Conservation (phyloP, 2,329 filamentous ascomycete genomes). For the Penicillium sp. region DNA sequence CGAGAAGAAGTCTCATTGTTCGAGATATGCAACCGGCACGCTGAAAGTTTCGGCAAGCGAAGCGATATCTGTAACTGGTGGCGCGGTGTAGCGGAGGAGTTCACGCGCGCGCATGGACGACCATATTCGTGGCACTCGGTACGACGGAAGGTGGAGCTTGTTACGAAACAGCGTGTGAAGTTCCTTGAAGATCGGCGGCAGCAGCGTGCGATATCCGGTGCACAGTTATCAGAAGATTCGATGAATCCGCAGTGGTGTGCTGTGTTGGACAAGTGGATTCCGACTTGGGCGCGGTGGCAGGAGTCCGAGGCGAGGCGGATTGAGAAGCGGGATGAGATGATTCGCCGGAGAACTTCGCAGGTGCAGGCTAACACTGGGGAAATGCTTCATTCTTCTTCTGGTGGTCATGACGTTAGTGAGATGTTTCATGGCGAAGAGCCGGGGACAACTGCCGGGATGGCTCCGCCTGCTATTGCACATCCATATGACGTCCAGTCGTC, state of each 20-base stretch:
- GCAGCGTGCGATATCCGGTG: slow-evolving; percentile 12
- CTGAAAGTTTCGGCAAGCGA: slow-evolving; percentile 38
- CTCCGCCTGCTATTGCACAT: not conserved
- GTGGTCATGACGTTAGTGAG: not conserved
- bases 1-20: slow-evolving; percentile 43
- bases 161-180: slow-evolving; percentile 43
- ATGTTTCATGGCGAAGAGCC: not conserved
- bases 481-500: slow-evolving; percentile 9
- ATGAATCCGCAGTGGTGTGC: slow-evolving; percentile 41
- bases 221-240: slow-evolving; percentile 21
- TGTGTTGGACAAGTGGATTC: slow-evolving; percentile 43
- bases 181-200: slow-evolving; percentile 31
- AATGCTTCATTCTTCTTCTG: not conserved
- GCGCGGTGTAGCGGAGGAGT: slow-evolving; percentile 40
- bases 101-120: slow-evolving; percentile 38
- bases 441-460: not conserved
- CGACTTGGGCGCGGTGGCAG: slow-evolving; percentile 42
- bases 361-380: not conserved
- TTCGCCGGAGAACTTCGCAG: slow-evolving; percentile 10
- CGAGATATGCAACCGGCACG: slow-evolving; percentile 42
- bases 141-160: slow-evolving; percentile 42
- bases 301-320: slow-evolving; percentile 39
- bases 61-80: slow-evolving; percentile 47
- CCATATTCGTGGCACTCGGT: slow-evolving; percentile 47
- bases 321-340: slow-evolving; percentile 35